Percentiles rank a stretch among this genome's conserved stretches.
phyloP scores from a whole-genome alignment of 2,329 filamentous ascomycete genomes.

The Trichophaea hybrida region DNA sequence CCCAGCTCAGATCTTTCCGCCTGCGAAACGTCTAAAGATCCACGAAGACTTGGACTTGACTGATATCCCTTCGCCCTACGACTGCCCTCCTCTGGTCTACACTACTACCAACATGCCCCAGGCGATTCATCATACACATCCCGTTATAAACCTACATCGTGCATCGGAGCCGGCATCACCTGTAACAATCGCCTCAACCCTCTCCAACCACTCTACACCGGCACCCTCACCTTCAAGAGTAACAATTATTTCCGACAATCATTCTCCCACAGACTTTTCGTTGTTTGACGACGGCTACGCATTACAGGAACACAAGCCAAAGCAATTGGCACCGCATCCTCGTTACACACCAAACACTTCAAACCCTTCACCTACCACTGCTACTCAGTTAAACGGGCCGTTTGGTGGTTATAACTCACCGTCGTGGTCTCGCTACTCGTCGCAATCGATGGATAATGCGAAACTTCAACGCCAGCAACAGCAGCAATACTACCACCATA shows the following conservation, averaged over 20 bases:
- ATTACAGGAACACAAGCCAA: slow-evolving; percentile 3
- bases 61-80: slow-evolving; percentile 4
- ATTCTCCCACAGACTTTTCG: slow-evolving; percentile 22
- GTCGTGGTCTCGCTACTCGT: not conserved
- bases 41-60: slow-evolving; percentile 17
- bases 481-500: slow-evolving; percentile 10
- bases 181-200: slow-evolving; percentile 24
- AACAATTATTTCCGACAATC: slow-evolving; percentile 22
- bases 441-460: slow-evolving; percentile 9
- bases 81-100: slow-evolving; percentile 11
- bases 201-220: slow-evolving; percentile 26
- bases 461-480: slow-evolving; percentile 1
- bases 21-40: slow-evolving; percentile 18
- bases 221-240: slow-evolving; percentile 25
- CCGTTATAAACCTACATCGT: slow-evolving; percentile 25
- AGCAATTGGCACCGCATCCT: slow-evolving; percentile 9
- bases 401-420: not conserved
- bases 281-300: slow-evolving; percentile 24
- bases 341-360: slow-evolving; percentile 7
- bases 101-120: slow-evolving; percentile 8
- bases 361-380: slow-evolving; percentile 9
- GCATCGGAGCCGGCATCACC: slow-evolving; percentile 24
- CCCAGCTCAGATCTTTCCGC: slow-evolving; percentile 4
- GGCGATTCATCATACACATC: slow-evolving; percentile 6
- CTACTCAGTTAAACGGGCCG: slow-evolving; percentile 5